Evolutionary conservation across 1,284 basidiomycete genomes (phyloP).

Genomic region (Ceratobasidium sp.): DNA sequence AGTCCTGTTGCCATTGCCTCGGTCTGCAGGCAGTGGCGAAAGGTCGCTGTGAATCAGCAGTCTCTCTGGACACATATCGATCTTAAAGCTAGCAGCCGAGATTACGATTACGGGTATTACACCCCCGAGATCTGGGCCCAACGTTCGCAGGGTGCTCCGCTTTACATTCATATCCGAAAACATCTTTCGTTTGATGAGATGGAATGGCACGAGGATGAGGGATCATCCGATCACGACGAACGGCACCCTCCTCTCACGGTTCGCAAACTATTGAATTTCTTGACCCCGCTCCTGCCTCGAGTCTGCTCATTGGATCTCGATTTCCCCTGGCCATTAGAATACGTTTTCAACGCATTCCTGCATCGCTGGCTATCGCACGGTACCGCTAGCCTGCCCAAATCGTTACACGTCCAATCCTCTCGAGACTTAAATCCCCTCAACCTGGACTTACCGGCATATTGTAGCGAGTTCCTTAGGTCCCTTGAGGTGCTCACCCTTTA

Average conservation of each 20-base stretch:
- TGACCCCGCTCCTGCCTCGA: not conserved
- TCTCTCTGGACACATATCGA: conserved; percentile 19
- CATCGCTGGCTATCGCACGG: not conserved
- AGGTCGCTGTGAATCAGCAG: not conserved
- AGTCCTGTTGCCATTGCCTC: not conserved
- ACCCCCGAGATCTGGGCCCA: not conserved
- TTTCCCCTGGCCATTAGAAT: not conserved
- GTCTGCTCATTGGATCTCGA: not conserved
- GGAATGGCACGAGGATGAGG: not conserved
- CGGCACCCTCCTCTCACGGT: not conserved
- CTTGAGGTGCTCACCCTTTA: not conserved
- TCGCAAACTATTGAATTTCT: not conserved
- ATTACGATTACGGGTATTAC: not conserved
- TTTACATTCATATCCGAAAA: conserved; percentile 1
- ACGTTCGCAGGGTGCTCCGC: not conserved
- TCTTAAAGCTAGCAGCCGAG: not conserved
- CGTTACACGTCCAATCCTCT: not conserved
- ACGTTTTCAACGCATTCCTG: not conserved
- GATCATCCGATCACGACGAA: not conserved
- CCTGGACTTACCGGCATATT: not conserved
- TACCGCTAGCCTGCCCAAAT: not conserved
- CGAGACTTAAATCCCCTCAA: not conserved
- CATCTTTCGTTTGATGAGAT: not conserved
- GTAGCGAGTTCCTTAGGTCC: not conserved
- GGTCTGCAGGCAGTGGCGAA: conserved; percentile 5